Conservation (phyloP, 805 yeast species). For the Candida xiaguanensis region DNA sequence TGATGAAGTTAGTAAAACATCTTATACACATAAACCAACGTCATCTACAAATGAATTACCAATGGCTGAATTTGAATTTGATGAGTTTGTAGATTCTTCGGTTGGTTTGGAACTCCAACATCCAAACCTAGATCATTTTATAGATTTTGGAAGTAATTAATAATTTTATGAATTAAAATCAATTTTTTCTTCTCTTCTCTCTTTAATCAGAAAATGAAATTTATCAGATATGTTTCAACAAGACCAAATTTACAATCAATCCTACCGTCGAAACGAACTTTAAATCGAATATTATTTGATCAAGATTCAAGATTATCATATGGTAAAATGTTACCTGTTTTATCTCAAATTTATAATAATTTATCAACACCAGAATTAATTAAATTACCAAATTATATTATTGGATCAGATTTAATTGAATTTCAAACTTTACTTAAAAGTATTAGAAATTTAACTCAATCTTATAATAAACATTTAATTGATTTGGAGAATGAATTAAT, state of each 20-base stretch:
- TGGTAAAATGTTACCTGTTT: constrained; percentile 50
- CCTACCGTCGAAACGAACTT: constrained; percentile 55
- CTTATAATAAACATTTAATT: constrained; percentile 52
- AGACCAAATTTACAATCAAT: constrained; percentile 25
- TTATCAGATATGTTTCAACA: constrained; percentile 4
- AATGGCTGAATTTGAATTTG: constrained; percentile 4
- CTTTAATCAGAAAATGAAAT: too few species aligned
- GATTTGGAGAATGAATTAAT: constrained; percentile 67
- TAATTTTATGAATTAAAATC: not conserved
- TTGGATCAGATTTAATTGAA: constrained; percentile 58
- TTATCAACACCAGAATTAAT: constrained; percentile 39
- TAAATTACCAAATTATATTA: constrained; percentile 43
- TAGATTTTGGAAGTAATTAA: constrained; percentile 9
- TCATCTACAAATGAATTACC: not conserved
- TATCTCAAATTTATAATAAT: constrained; percentile 47
- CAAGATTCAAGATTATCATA: constrained; percentile 56
- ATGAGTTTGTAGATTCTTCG: constrained; percentile 1
- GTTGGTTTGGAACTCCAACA: constrained; percentile 3
- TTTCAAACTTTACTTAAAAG: constrained; percentile 66
- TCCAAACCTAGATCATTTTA: constrained; percentile 7
- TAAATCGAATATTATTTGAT: constrained; percentile 64
- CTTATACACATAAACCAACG: constrained; percentile 7
- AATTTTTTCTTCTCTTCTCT: not conserved
- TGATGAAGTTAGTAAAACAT: not conserved
- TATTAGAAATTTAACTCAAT: constrained; percentile 57